Base-by-base conservation (phyloP, 306 rosid species). In the Abrus pulchellus region DNA sequence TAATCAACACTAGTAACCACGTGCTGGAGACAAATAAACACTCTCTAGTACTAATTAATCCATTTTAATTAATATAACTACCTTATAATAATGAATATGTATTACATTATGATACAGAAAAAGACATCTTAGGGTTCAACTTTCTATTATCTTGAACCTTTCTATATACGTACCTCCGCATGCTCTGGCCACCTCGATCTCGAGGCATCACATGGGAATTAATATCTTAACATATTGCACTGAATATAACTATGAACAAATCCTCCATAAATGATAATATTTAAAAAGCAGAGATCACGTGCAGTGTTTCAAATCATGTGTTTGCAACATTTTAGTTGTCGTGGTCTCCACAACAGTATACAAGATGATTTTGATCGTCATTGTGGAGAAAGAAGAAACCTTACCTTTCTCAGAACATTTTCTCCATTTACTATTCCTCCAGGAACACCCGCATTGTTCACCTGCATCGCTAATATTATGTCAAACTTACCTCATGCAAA, bases 361-460 rank as follows among this genome's bases (percentile, higher is more conserved):
- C 20, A 20, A 20, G 20, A 20, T 0, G 2, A 12, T 62, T 34
- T 5, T 5, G 28, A 45, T 34, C 34, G 1, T 1, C 29, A 13
- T 65, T 11, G 9, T 38, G 38, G 3, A 7, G 44, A 4, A 1
- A 29, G 4, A 57, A 57, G 8, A 48, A 64, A 67, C 13, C 9
- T 52, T 50, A 85, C 88, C 82, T 7, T 61, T 78, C 49, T 68
- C 14, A 53, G 68, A 27, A 74, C 29, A 36, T 80, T 65, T 34
- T 78, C 82, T 14, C 84, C 66, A 55, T 85, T 45, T 5, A 75
- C 69, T 44, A 68, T 54, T 74, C 88, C 84, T 0, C 88, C 86
- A 1, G 79, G 30, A 82, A 62, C 43, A 74, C 79, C 88, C 36
- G 88, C 88, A 5, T 85, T 85, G 52, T 85, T 85, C 50, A 85